A percentile compares a stretch with the other conserved stretches of the same genome.
phyloP scores from a whole-genome alignment of 2,329 filamentous ascomycete species.

The Ophiostoma montium region DNA sequence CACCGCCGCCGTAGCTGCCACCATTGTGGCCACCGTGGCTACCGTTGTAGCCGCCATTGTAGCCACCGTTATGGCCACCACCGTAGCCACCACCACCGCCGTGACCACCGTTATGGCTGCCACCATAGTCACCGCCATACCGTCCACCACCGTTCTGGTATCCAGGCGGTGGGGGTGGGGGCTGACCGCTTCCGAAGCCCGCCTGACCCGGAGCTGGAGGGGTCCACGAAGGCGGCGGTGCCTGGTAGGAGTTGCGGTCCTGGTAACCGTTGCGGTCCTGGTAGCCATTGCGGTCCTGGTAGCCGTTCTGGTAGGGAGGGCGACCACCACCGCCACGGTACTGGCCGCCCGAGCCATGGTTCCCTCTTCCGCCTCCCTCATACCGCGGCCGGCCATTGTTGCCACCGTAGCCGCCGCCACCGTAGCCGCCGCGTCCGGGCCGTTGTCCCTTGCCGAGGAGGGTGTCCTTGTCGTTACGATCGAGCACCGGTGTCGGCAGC shows the following conservation, averaged over 20 bases:
- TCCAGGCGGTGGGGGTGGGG: conserved; percentile 28
- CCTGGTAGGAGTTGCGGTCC: conserved; percentile 31
- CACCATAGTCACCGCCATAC: not conserved
- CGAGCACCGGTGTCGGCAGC: conserved; percentile 57
- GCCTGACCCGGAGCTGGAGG: conserved; percentile 31
- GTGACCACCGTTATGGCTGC: conserved; percentile 6
- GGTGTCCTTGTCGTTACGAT: conserved; percentile 59
- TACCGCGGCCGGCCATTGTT: not conserved
- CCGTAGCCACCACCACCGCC: conserved; percentile 1
- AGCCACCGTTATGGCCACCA: not conserved
- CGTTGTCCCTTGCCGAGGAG: conserved; percentile 52
- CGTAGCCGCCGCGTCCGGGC: conserved; percentile 47
- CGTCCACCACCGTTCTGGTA: conserved; percentile 12
- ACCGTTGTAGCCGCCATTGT: not conserved
- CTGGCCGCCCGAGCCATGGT: too few species aligned
- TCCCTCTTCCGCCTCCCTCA: too few species aligned
- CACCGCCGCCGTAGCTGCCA: not conserved
- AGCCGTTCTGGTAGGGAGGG: conserved; percentile 15
- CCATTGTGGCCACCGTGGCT: conserved; percentile 5
- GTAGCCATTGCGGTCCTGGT: conserved; percentile 32
- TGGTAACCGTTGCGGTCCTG: conserved; percentile 16
- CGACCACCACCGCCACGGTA: conserved; percentile 14
- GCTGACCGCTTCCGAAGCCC: conserved; percentile 28
- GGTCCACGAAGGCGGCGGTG: conserved; percentile 21
- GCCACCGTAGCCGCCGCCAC: not conserved